These are phyloP conservation scores for Zostera marina DNA, from an alignment of 116 monocot genomes.

Conservation along the genomic window DNA sequence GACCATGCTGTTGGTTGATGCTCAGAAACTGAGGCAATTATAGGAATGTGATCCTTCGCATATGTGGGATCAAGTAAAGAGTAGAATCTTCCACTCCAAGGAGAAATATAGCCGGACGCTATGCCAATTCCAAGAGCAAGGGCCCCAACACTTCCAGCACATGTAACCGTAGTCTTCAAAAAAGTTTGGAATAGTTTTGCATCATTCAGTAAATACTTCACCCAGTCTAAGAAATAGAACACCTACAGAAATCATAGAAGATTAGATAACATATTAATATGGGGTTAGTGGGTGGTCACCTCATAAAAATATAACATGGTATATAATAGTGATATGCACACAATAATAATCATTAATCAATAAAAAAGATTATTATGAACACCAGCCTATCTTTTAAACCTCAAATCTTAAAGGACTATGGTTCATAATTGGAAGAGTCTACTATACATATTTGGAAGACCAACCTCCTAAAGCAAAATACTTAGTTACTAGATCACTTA, in stretches of 20 bases:
- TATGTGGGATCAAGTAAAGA: constrained; percentile 96
- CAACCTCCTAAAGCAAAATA: too few species aligned
- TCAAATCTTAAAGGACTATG: too few species aligned
- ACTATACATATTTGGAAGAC: too few species aligned
- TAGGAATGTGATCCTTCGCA: constrained; percentile 96
- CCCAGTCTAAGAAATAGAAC: constrained; percentile 92
- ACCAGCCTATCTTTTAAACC: too few species aligned
- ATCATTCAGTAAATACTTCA: constrained; percentile 72
- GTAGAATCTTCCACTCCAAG: constrained; percentile 96
- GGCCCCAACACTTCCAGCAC: constrained; percentile 46
- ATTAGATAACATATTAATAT: background rate
- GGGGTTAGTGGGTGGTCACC: background rate
- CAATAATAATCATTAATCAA: too few species aligned
- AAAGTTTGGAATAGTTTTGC: constrained; percentile 63
- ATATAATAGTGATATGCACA: too few species aligned
- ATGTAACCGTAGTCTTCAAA: constrained; percentile 65
- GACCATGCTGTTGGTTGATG: constrained; percentile 99
- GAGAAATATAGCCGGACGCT: constrained; percentile 93
- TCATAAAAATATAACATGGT: too few species aligned
- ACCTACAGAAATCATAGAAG: constrained; percentile 33
- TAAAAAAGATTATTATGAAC: too few species aligned
- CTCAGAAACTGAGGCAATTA: constrained; percentile 96
- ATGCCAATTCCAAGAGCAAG: constrained; percentile 84
- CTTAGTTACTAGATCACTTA: too few species aligned
- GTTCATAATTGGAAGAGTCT: too few species aligned